phyloP scores from a whole-genome alignment of 78 protist genomes.

The Dictyostelium brefeldianum region DNA sequence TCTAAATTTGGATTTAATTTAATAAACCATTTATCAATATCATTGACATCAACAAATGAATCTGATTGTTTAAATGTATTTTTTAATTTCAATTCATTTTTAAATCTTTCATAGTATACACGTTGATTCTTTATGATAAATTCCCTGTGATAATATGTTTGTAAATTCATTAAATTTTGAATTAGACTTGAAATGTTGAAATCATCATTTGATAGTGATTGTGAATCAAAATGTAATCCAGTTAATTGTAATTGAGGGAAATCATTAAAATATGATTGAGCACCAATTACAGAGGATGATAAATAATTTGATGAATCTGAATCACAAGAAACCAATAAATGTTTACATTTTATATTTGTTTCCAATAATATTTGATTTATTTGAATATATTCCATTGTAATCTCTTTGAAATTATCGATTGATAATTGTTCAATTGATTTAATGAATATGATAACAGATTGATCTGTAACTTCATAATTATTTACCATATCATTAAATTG shows the following conservation, averaged over 20 bases:
- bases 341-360: neutral
- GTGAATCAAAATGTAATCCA: no score
- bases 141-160: neutral
- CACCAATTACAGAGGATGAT: neutral
- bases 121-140: no score
- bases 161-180: no score
- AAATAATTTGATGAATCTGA: neutral
- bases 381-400: conserved; percentile 20
- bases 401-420: neutral
- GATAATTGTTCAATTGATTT: no score
- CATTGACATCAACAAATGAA: no score
- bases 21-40: no score
- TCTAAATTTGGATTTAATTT: no score
- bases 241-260: neutral
- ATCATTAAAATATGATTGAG: neutral
- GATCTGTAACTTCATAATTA: no score
- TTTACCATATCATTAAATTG: no score
- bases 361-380: conserved; percentile 28
- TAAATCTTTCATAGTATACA: conserved; percentile 11
- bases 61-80: neutral
- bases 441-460: no score
- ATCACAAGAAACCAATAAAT: neutral
- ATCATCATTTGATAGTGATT: no score
- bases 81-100: neutral
- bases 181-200: no score